Percentiles rank a stretch among this genome's conserved stretches.
Conservation (phyloP, 208 protist species). For the Leishmania lainsoni region DNA sequence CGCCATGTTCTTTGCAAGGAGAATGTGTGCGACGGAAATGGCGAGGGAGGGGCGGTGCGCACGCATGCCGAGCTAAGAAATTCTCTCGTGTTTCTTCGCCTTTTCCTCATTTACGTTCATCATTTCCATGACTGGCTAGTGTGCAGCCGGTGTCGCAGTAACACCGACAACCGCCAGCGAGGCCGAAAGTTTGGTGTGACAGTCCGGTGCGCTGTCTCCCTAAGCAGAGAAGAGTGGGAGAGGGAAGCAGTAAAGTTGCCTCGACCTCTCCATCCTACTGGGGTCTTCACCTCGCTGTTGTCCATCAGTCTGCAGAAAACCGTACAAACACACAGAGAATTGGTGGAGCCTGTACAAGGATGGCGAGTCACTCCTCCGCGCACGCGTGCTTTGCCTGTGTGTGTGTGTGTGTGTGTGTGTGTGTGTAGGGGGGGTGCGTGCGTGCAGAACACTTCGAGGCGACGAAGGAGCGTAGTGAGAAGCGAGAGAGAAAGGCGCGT, state of each 20-base stretch:
- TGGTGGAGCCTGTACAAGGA: neutral
- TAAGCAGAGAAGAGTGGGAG: neutral
- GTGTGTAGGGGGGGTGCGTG: neutral
- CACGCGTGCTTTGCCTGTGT: neutral
- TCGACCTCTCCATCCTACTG: too few species aligned
- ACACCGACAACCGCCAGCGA: neutral
- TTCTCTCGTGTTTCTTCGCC: neutral
- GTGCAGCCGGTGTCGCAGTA: neutral
- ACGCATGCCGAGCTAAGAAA: neutral
- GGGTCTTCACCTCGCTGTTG: too few species aligned
- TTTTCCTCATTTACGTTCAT: too few species aligned
- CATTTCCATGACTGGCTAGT: neutral
- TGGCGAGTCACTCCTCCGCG: neutral
- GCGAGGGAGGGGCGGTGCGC: neutral
- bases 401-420: constrained; percentile 3
- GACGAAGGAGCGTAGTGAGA: constrained; percentile 3
- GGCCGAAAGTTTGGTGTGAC: neutral
- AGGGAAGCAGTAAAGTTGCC: too few species aligned
- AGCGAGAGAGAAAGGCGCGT: constrained; percentile 14
- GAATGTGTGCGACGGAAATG: neutral
- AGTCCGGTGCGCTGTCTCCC: neutral
- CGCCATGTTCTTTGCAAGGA: neutral
- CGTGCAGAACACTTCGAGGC: too few species aligned
- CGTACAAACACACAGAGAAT: neutral
- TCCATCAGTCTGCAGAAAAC: too few species aligned